Evolutionary conservation across 495 filamentous ascomycete genomes (phyloP), one percentile per base, ranked within the genome.

Genomic region (Aspergillus leporis): DNA sequence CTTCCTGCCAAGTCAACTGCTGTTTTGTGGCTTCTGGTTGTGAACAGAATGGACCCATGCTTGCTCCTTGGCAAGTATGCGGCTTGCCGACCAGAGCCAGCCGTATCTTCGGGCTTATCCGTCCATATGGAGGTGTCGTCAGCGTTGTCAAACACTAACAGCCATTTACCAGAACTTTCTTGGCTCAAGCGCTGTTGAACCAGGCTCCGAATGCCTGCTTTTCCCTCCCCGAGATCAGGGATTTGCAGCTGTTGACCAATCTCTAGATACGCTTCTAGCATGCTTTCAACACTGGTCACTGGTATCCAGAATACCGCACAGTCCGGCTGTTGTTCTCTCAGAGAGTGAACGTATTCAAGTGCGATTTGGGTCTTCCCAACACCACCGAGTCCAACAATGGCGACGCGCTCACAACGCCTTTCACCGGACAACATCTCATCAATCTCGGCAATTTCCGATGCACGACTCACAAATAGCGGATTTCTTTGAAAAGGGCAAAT

Each of bases 251-350:
- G 32, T 53, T 61, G 18, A 0, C 70, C 79, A 52, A 84, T 76
- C 4, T 70, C 66, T 3, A 58, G 2, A 60, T 74, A 84, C 5
- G 75, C 66, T 62, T 81, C 72, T 31, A 83, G 66, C 21, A 84
- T 70, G 31, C 51, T 74, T 38, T 70, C 75, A 0, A 51, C 23
- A 53, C 67, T 81, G 16, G 66, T 64, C 5, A 69, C 72, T 12
- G 71, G 72, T n/a, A 83, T 68, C 82, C 80, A 85, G 67, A 82
- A 77, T 47, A 84, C 59, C 3, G 79, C 81, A 55, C 67, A 80
- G 1, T 74, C 68, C 3, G 66, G 62, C 14, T 73, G 23, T 41
- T 65, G 55, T 8, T 74, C 64, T 59, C 68, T 76, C 23, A 71
- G 58, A 55, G 71, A 64, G 58, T 80, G 78, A 4, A 74, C 74